Conservation (phyloP, 257 asterid species). For the Nicotiana tomentosiformis region DNA sequence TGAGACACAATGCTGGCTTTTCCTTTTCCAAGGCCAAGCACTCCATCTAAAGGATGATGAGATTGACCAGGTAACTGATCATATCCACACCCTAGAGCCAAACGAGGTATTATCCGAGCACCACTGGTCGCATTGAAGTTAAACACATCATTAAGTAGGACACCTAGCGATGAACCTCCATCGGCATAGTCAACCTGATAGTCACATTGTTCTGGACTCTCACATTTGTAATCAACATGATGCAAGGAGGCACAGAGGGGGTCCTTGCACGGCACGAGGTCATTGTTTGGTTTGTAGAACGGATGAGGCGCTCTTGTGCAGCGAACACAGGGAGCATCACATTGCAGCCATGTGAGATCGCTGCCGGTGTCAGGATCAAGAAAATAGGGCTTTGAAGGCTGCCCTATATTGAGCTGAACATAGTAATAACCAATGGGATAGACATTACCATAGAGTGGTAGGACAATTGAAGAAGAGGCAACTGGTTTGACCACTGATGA, state of each 20-base stretch:
- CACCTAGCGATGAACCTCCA: constrained; percentile 98
- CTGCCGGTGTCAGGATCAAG: constrained; percentile 99
- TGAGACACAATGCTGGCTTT: constrained; percentile 77
- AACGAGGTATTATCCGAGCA: constrained; percentile 50
- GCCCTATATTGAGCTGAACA: constrained; percentile 70
- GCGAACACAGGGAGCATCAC: constrained; percentile 95
- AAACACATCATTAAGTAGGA: constrained; percentile 68
- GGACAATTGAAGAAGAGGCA: constrained; percentile 46
- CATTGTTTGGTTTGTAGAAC: constrained; percentile 81
- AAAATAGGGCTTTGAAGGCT: constrained; percentile 86
- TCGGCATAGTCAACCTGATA: constrained; percentile 98
- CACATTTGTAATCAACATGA: constrained; percentile 62
- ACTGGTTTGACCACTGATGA: constrained; percentile 24
- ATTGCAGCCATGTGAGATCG: constrained; percentile 99
- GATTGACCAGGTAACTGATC: constrained; percentile 79
- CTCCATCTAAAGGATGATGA: constrained; percentile 81
- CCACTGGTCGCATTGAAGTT: constrained; percentile 64
- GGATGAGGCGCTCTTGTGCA: constrained; percentile 95
- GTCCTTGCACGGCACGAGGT: constrained; percentile 74
- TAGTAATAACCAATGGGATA: constrained; percentile 89
- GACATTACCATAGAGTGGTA: constrained; percentile 82
- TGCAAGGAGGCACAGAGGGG: constrained; percentile 92
- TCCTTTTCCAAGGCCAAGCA: constrained; percentile 94
- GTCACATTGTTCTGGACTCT: constrained; percentile 82
- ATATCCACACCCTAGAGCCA: constrained; percentile 95